A percentile compares a stretch with the other conserved stretches of the same genome.
Evolutionary conservation across 306 rosid genomes (phyloP).

Genomic region (Acmispon strigosus): DNA sequence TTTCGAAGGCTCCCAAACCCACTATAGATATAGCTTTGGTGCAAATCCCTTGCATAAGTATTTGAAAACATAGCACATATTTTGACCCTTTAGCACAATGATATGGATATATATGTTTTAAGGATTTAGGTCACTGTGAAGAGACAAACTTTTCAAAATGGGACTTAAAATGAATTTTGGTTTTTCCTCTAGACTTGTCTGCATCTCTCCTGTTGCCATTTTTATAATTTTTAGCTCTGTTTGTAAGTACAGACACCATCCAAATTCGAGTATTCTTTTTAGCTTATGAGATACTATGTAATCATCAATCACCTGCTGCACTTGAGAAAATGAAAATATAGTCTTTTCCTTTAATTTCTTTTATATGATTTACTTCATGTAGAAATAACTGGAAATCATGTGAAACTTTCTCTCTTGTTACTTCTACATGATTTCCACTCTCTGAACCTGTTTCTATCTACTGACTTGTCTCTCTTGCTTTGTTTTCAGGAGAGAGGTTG

Average conservation of each 20-base stretch:
- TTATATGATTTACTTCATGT: too few relatives aligned
- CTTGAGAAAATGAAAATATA: not conserved
- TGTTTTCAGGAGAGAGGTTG: slow-evolving; percentile 6
- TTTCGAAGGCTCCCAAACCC: not conserved
- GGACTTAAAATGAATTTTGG: not conserved
- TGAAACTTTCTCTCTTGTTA: too few relatives aligned
- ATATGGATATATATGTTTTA: too few relatives aligned
- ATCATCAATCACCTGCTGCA: not conserved
- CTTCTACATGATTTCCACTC: too few relatives aligned
- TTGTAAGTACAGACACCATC: too few relatives aligned
- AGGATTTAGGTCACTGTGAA: too few relatives aligned
- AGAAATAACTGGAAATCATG: too few relatives aligned
- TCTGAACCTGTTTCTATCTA: too few relatives aligned
- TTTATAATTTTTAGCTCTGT: too few relatives aligned
- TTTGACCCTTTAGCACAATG: not conserved
- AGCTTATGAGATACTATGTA: not conserved
- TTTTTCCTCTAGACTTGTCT: not conserved
- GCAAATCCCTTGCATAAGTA: not conserved
- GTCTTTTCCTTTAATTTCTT: not conserved
- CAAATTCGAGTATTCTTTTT: too few relatives aligned
- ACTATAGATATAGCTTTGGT: not conserved
- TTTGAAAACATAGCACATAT: not conserved
- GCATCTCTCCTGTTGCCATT: too few relatives aligned
- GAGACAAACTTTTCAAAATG: too few relatives aligned
- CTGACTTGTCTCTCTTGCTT: not conserved